These are phyloP conservation scores for Keithomyces neogunnii DNA, from an alignment of 2,329 filamentous ascomycete genomes.

Conservation along the genomic window DNA sequence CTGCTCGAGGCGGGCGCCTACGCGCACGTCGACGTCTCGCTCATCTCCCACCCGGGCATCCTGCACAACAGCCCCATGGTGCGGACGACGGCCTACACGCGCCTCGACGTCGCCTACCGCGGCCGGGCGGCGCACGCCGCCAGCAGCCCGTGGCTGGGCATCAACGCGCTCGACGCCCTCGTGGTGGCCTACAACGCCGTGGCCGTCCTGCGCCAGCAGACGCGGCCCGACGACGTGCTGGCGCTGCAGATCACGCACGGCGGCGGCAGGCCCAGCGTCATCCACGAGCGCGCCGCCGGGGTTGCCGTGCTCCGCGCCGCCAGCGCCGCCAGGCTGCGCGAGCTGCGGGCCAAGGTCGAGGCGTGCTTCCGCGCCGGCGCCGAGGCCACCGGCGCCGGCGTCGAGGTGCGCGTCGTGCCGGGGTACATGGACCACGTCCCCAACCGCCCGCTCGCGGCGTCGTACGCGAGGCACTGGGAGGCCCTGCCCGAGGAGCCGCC, in stretches of 20 bases:
- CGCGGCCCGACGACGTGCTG: constrained; percentile 39
- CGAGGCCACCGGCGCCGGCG: constrained; percentile 33
- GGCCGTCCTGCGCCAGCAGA: constrained; percentile 46
- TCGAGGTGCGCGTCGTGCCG: constrained; percentile 29
- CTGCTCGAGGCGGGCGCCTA: constrained; percentile 33
- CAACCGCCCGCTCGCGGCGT: constrained; percentile 37
- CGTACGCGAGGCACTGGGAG: constrained; percentile 34
- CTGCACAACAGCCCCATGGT: constrained; percentile 35
- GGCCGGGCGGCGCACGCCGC: constrained; percentile 49
- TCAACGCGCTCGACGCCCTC: constrained; percentile 50
- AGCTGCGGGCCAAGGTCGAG: constrained; percentile 31
- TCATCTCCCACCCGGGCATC: constrained; percentile 22
- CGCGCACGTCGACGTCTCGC: constrained; percentile 10
- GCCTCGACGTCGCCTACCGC: constrained; percentile 41
- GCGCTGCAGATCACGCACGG: constrained; percentile 43
- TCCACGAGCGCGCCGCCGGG: constrained; percentile 39
- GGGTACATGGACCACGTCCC: constrained; percentile 48
- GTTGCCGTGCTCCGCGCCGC: constrained; percentile 36
- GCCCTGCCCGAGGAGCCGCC: constrained; percentile 22
- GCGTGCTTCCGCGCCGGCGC: constrained; percentile 30
- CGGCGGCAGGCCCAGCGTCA: constrained; percentile 44
- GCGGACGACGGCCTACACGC: constrained; percentile 41
- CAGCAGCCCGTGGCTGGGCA: constrained; percentile 45
- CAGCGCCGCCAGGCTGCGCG: constrained; percentile 29
- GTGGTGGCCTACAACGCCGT: constrained; percentile 38